Base-by-base conservation (phyloP, 805 yeast genomes). In the Maudiozyma saulgeensis region DNA sequence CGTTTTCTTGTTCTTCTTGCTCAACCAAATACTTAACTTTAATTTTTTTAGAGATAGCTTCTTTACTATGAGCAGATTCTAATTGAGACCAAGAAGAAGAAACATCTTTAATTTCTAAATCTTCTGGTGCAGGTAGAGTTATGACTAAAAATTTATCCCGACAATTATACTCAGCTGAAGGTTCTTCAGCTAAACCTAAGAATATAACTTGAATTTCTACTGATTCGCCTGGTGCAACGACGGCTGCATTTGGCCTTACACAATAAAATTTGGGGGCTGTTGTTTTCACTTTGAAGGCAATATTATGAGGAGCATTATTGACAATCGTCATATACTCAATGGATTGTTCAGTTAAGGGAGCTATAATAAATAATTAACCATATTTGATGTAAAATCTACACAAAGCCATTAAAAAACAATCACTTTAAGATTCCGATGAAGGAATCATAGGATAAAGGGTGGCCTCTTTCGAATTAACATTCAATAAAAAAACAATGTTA, bases 191-290 rank as follows among this genome's bases (percentile, higher is more conserved):
- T 57, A 86, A 75, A 15, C 96, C 96, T 69, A 90, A 90, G 54
- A 88, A 80, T 59, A 88, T 87, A 59, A 93, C 83, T 44, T 90
- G 79, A 47, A 93, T 86, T 49, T 84, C 80, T 47, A 82, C 69
- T 23, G 81, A 67, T 55, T 79, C 78, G 35, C 95, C 93, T 13
- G 98, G 90, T 28, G 73, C 74, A 50, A 93, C 74, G 35, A 84
- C 67, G 15, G 93, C 80, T 51, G 97, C 91, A 68, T 90, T 93
- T 54, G 99, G 99, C 71, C 96, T 84, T 47, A 93, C 98, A 68
- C 96, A 87, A 74, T 90, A 84, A 68, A 87, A 74, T 68, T 87
- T 90, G 53, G 99, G 99, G 9, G 98, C 97, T 6, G 99, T 93
- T 43, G 99, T 91, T 72, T 91, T 93, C 63, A 93, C 97, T 73